Evolutionary conservation across 2,329 filamentous ascomycete genomes (phyloP), one percentile per base, ranked within the genome.

Genomic region (Paradendryphiella salina): DNA sequence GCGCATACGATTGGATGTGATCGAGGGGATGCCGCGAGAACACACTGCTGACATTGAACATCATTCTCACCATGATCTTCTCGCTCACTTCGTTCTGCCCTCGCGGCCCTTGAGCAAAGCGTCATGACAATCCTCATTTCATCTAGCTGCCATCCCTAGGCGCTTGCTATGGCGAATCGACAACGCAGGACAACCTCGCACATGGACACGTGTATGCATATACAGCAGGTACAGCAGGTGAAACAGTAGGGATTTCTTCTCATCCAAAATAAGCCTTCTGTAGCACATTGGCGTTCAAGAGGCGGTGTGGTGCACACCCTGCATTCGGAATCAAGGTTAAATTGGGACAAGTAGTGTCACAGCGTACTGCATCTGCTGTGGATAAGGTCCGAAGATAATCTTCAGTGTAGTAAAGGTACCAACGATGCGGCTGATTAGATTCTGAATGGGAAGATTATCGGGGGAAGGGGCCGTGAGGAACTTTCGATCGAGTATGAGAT

Each of bases 161-260:
- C 23, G 23, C 23, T 26, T 10, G 6, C 23, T 26, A 10, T 26
- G 31, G 40, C 23, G 32, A 26, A 49, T 48, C 26, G 31, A 54
- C 51, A 26, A 48, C 31, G 54, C 43, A 31, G 33, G 20, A 45
- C 42, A 36, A 54, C 51, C 10, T 34, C 21, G 38, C 29, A 41
- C 42, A 44, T 31, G 10, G 36, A 51, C 52, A 50, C 49, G 49
- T 53, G 43, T 52, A 42, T 39, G 32, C 40, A 40, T 26, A 41
- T 35, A 47, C 18, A 14, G 29, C 41, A 37, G 5, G 33, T 38
- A 46, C 35, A 29, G 28, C 37, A 46, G 29, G n/a, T 44, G 34
- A 44, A 32, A 43, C 34, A 47, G 33, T 17, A 47, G 38, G 37
- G 37, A 43, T 33, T 9, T 18, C 15, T 5, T 28, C 28, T 8